Percentiles rank a stretch among this genome's conserved stretches.
Evolutionary conservation across 2,329 filamentous ascomycete genomes (phyloP).

Genomic region (Arthrobotrys megalospora): DNA sequence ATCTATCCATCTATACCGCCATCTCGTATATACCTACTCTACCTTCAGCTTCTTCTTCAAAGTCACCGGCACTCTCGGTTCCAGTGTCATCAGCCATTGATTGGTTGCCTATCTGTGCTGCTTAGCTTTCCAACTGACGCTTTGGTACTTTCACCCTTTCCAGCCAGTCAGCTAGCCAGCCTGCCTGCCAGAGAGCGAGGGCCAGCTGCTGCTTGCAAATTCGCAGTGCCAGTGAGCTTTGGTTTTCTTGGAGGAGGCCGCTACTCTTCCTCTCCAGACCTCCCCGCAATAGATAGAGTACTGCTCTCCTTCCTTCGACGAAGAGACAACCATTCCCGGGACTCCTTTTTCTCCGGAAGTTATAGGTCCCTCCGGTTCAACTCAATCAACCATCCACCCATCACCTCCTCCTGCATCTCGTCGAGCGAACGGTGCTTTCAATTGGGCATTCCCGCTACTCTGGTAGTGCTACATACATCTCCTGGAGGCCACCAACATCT

Average conservation of each 20-base stretch:
- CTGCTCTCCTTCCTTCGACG: conserved; percentile 25
- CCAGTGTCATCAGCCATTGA: conserved; percentile 36
- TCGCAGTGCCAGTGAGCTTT: conserved; percentile 12
- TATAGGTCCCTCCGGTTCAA: conserved; percentile 15
- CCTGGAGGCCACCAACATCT: conserved; percentile 47
- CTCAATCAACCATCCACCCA: conserved; percentile 14
- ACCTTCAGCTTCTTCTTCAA: conserved; percentile 11
- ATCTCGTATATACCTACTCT: conserved; percentile 22
- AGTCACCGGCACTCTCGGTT: conserved; percentile 2
- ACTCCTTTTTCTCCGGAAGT: conserved; percentile 22
- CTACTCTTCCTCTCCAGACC: conserved; percentile 16
- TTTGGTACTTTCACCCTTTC: conserved; percentile 41
- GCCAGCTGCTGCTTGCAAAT: conserved; percentile 15
- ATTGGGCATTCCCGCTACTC: conserved; percentile 58
- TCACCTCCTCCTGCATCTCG: conserved; percentile 23
- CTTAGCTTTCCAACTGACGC: conserved; percentile 41
- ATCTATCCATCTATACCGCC: conserved; percentile 26
- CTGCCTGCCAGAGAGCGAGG: not conserved
- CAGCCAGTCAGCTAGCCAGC: conserved; percentile 11
- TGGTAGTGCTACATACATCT: conserved; percentile 40
- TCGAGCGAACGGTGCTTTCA: conserved; percentile 35
- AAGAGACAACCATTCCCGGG: not conserved
- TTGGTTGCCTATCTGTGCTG: conserved; percentile 23
- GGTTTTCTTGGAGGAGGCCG: not conserved
- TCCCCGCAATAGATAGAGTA: conserved; percentile 47